Conservation (phyloP, 345 rosid species). For the Angophora floribunda region DNA sequence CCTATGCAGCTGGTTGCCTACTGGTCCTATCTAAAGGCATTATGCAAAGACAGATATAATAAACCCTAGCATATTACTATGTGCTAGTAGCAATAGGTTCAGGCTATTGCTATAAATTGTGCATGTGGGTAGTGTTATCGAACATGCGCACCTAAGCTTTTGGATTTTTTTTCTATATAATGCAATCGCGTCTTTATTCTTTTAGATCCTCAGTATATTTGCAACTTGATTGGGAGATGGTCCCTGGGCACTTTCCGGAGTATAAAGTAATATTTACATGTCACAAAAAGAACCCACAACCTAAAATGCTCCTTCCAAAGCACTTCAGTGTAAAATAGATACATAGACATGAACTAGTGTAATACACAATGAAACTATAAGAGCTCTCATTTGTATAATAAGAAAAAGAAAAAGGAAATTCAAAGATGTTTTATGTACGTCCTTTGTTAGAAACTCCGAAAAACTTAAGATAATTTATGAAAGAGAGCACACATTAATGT, state of each 20-base stretch:
- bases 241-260: neutral
- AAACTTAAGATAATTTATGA: neutral
- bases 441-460: neutral
- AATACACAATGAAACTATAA: neutral
- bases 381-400: neutral
- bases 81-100: neutral
- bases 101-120: neutral
- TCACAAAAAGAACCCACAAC: neutral
- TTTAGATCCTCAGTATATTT: neutral
- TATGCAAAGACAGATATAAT: neutral
- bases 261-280: neutral
- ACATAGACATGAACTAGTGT: neutral
- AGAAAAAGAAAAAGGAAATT: neutral
- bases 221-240: neutral
- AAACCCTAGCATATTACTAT: neutral
- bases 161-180: neutral
- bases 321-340: neutral
- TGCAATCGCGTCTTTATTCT: neutral
- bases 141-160: neutral
- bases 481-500: rapidly evolving
- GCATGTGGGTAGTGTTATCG: neutral
- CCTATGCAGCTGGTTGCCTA: neutral
- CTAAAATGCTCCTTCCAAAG: neutral
- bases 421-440: neutral
- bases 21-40: neutral